phyloP scores from a whole-genome alignment of 2,329 filamentous ascomycete species.

The Fonsecaea pugnacius region DNA sequence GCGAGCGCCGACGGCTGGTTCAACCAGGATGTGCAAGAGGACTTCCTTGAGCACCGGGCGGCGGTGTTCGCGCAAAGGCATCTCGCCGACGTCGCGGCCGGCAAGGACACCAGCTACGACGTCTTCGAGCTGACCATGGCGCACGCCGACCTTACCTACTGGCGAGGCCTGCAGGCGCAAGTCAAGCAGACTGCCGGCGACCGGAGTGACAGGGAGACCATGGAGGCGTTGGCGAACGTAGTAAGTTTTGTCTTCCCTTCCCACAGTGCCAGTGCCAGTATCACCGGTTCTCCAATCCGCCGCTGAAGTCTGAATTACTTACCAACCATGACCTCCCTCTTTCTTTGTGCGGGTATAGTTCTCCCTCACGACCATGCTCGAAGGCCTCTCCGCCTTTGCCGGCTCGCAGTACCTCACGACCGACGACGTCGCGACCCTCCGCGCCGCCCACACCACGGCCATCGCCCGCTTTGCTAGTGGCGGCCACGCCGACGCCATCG shows the following conservation, averaged over 20 bases:
- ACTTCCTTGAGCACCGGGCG: conserved; percentile 34
- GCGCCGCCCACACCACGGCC: conserved; percentile 27
- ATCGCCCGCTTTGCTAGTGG: conserved; percentile 27
- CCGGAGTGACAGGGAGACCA: conserved; percentile 3
- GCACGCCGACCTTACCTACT: conserved; percentile 38
- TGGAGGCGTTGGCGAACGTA: conserved; percentile 32
- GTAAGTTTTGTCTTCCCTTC: conserved; percentile 17
- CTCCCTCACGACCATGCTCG: conserved; percentile 30
- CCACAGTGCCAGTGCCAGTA: too few relatives aligned
- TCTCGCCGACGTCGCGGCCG: conserved; percentile 30
- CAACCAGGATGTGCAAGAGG: conserved; percentile 28
- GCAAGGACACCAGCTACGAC: conserved; percentile 36
- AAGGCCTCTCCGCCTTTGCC: conserved; percentile 28
- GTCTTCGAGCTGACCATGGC: conserved; percentile 37
- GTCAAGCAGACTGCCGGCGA: conserved; percentile 15
- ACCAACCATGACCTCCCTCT: not conserved
- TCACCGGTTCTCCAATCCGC: too few relatives aligned
- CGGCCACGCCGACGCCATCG: conserved; percentile 25
- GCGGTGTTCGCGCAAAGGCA: conserved; percentile 31
- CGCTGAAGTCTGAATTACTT: not conserved
- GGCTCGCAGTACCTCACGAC: conserved; percentile 21
- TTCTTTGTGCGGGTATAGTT: conserved; percentile 22
- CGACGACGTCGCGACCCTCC: conserved; percentile 19
- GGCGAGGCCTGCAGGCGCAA: conserved; percentile 32
- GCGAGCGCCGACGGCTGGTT: conserved; percentile 29